phyloP scores from a whole-genome alignment of 768 basidiomycete species.

The Termitomyces sp. region DNA sequence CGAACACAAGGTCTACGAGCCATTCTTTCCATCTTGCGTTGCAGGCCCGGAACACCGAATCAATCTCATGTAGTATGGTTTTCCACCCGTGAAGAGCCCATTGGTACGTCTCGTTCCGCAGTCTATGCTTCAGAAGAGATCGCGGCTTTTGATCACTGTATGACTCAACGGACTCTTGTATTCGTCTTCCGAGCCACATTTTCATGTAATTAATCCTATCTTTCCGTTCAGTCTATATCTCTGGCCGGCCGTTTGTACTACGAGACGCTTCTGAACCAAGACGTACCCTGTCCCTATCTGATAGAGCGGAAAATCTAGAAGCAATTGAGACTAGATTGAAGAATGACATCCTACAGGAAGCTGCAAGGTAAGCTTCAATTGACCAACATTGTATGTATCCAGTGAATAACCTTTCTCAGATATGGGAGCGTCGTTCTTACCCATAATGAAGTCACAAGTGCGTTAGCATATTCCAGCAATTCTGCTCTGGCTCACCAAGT shows the following conservation, averaged over 20 bases:
- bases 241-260: constrained; percentile 89
- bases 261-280: constrained; percentile 85
- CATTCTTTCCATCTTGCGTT: constrained; percentile 81
- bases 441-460: constrained; percentile 79
- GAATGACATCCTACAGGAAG: constrained; percentile 87
- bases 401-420: constrained; percentile 33
- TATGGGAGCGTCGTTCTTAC: constrained; percentile 90
- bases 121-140: not conserved
- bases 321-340: constrained; percentile 88
- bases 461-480: constrained; percentile 27
- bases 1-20: constrained; percentile 89
- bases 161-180: not conserved
- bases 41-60: constrained; percentile 59
- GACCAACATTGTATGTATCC: not conserved
- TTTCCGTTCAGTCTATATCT: constrained; percentile 66
- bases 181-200: not conserved
- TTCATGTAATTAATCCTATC: constrained; percentile 8
- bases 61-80: constrained; percentile 90
- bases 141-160: not conserved
- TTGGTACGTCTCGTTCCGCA: constrained; percentile 50
- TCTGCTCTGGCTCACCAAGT: not conserved
- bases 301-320: constrained; percentile 93
- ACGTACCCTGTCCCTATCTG: constrained; percentile 74
- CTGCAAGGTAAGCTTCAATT: constrained; percentile 46
- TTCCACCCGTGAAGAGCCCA: constrained; percentile 94